Conservation (phyloP, 139 green algal species). For the Astrephomene gubernaculifera region DNA sequence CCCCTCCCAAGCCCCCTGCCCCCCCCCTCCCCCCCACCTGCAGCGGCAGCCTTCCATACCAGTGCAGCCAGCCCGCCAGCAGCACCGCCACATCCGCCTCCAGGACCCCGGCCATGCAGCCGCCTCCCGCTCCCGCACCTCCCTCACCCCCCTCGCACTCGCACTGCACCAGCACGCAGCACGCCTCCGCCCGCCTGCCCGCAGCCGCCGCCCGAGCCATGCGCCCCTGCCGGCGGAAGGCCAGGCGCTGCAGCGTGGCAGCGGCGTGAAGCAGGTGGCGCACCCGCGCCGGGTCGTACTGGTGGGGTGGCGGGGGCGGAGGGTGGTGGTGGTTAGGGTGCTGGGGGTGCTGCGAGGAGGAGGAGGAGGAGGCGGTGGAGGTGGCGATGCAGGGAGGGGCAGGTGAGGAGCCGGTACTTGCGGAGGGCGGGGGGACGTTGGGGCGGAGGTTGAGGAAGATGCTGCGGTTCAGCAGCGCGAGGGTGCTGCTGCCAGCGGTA, state of each 20-base stretch:
- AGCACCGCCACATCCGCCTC: constrained; percentile 55
- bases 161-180: constrained; percentile 64
- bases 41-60: constrained; percentile 64
- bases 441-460: constrained; percentile 36
- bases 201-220: constrained; percentile 35
- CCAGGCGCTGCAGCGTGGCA: constrained; percentile 58
- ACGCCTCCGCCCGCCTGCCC: constrained; percentile 14
- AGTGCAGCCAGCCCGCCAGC: constrained; percentile 72
- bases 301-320: background rate
- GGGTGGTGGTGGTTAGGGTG: too few species aligned
- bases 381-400: background rate
- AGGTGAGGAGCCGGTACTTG: background rate
- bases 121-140: too few species aligned
- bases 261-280: constrained; percentile 45
- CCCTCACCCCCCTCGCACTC: too few species aligned
- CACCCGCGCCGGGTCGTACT: constrained; percentile 26
- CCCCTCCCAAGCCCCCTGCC: background rate
- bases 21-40: constrained; percentile 30
- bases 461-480: constrained; percentile 17
- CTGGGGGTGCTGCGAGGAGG: too few species aligned
- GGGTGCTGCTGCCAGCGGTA: background rate
- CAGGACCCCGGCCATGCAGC: constrained; percentile 52
- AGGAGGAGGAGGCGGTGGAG: background rate
- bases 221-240: constrained; percentile 29
- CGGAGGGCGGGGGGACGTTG: background rate